A percentile compares a stretch with the other conserved stretches of the same genome.
These are phyloP conservation scores for Pseudonitzschia delicatissima DNA, from an alignment of 108 stramenopile species.

Conservation along the genomic window DNA sequence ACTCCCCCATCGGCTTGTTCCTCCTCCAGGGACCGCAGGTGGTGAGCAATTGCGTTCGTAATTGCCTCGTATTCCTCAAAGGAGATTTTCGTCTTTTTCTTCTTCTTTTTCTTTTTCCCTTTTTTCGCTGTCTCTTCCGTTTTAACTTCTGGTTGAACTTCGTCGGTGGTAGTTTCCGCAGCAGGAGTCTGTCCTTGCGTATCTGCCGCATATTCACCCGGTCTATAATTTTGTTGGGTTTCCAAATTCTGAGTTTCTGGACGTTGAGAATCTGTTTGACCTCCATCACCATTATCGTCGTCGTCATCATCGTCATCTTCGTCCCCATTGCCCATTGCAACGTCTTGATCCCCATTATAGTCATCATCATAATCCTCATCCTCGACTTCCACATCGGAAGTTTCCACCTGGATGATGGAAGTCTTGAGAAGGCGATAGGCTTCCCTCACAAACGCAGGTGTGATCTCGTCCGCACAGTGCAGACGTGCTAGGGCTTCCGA, in stretches of 20 bases:
- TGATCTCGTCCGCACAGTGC: slow-evolving; percentile 87
- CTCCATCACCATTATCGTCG: slow-evolving; percentile 1
- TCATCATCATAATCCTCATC: slow-evolving; percentile 77
- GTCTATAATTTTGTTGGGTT: slow-evolving; percentile 23
- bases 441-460: slow-evolving; percentile 88
- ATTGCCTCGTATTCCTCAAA: slow-evolving; percentile 95
- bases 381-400: slow-evolving; percentile 93
- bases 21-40: slow-evolving; percentile 80
- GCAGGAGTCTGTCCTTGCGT: slow-evolving; percentile 15
- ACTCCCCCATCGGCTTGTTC: slow-evolving; percentile 40
- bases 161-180: slow-evolving; percentile 15
- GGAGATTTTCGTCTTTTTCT: slow-evolving; percentile 92
- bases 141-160: background rate
- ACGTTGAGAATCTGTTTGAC: slow-evolving; percentile 4
- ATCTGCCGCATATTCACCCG: slow-evolving; percentile 46
- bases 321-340: slow-evolving; percentile 27
- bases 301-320: slow-evolving; percentile 18
- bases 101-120: slow-evolving; percentile 61
- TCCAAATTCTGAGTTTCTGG: slow-evolving; percentile 17
- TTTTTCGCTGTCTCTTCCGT: background rate
- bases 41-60: slow-evolving; percentile 85
- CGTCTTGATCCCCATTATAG: slow-evolving; percentile 56
- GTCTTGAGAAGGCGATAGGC: slow-evolving; percentile 93
- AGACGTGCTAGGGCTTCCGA: slow-evolving; percentile 95
- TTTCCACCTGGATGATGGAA: slow-evolving; percentile 96